Evolutionary conservation across 2,329 filamentous ascomycete species (phyloP), one percentile per base, ranked within the genome.

Genomic region (Sporothrix sp.): DNA sequence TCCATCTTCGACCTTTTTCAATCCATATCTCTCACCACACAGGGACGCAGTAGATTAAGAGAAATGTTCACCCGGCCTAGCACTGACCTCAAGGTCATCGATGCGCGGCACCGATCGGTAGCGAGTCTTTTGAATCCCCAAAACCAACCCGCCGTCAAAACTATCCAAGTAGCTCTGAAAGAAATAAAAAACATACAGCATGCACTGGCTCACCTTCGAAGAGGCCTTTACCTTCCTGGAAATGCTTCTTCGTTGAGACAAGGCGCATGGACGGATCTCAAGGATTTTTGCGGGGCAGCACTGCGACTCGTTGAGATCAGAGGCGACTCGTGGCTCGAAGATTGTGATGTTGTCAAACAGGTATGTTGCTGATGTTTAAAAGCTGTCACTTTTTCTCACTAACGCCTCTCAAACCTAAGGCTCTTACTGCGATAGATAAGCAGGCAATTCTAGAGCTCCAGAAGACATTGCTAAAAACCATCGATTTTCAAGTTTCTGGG

Each of bases 1-100:
- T 97, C 87, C 0, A 69, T 95, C 0, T 95, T 85, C 63, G 90
- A 87, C 0, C 69, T 97, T 0, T 94, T 96, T 54, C 80, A 84
- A 52, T 73, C 80, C 50, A 70, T 93, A 27, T 81, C 85, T 23
- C 76, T 76, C 50, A 96, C 89, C 3, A 76, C 85, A 1, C 89
- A 96, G 63, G 93, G 93, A 0, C 87, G 81, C 58, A 62, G 70
- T 23, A 74, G 77, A 38, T 72, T 98, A 5, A 82, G 86, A n/a
- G 83, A 87, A 58, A 76, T 85, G 47, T 93, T 98, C 57, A 69
- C 96, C 7, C 81, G 85, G 0, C 93, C 93, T 20, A 87, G 81
- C 27, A 71, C 82, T 23, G 76, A 93, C 53, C 62, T 86, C 1
- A 65, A 72, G 1, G 60, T 82, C 5, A 93, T 98, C 56, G 69